Evolutionary conservation across 2,329 filamentous ascomycete genomes (phyloP), one percentile per base, ranked within the genome.

Genomic region (Cladophialophora bantiana): DNA sequence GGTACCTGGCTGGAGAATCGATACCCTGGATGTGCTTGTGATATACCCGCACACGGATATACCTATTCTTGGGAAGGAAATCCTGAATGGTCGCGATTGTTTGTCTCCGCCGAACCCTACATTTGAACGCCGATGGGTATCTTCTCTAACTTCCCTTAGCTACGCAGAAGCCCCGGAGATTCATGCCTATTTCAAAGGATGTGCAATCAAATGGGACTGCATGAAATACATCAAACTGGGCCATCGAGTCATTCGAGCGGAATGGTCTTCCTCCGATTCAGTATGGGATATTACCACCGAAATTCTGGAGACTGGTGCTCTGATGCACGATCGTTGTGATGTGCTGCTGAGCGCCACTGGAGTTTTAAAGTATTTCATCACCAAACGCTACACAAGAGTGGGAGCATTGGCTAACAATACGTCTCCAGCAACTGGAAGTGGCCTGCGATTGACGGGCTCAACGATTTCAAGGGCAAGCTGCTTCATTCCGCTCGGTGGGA

Each of bases 21-120:
- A n/a, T 77, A 75, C 58, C 73, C 73, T 6, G 38, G 54, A 20
- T 59, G 53, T 35, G 38, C 62, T 20, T 58, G 55, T 38, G 62
- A 64, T 38, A 57, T 65, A 35, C 65, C 65, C 9, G 35, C 52
- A 15, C 88, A 90, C 74, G 88, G 88, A 18, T 92, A 92, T 71
- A 89, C 91, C 73, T 85, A 85, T 5, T 87, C 86, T 0, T 92
- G 91, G 74, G 81, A 82, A 5, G 88, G 89, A 0, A 92, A 91
- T 65, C 85, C 83, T 0, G 82, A 90, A 70, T 92, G 90, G 90
- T 84, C 83, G 26, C 50, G 50, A 31, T 53, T 53, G 50, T 53
- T 31, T 53, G 50, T 53, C 15, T 10, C 6, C 13, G 15, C 3
- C 40, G 5, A 42, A 5, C 40, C 40, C 13, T 42, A 1, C 10